phyloP scores from a whole-genome alignment of 352 stramenopile genomes.

The Hyphochytrium catenoides region DNA sequence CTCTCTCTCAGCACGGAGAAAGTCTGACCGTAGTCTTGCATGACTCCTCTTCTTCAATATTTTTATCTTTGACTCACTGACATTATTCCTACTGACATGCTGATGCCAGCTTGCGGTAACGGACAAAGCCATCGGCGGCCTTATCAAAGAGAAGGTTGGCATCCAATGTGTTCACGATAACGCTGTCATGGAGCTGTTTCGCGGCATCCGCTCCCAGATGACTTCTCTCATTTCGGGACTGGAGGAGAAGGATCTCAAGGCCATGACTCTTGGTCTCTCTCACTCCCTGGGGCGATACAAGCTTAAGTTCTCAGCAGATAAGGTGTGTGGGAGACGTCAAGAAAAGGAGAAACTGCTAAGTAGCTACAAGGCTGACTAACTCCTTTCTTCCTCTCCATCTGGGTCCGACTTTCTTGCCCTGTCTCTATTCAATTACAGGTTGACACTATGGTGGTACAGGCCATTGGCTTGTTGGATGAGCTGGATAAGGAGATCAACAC shows the following conservation, averaged over 20 bases:
- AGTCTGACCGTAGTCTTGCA: too few relatives aligned
- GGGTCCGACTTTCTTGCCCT: too few relatives aligned
- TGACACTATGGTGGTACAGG: slow-evolving; percentile 99
- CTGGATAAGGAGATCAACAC: slow-evolving; percentile 99
- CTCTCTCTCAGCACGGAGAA: too few relatives aligned
- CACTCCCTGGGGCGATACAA: slow-evolving; percentile 97
- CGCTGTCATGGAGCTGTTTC: slow-evolving; percentile 84
- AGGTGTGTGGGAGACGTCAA: too few relatives aligned
- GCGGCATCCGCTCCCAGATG: slow-evolving; percentile 88
- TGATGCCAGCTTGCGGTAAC: slow-evolving; percentile 83
- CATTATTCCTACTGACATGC: too few relatives aligned
- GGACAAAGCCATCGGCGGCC: slow-evolving; percentile 80
- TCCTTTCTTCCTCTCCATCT: too few relatives aligned
- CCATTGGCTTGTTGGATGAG: slow-evolving; percentile 96
- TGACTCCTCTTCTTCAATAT: too few relatives aligned
- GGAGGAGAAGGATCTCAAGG: slow-evolving; percentile 65
- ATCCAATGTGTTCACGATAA: slow-evolving; percentile 75
- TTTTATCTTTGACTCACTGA: too few relatives aligned
- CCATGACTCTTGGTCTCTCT: slow-evolving; percentile 97
- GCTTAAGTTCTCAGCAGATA: slow-evolving; percentile 99
- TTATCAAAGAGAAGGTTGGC: slow-evolving; percentile 96
- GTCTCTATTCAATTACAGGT: too few relatives aligned
- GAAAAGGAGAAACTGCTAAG: too few relatives aligned
- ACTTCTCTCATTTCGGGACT: slow-evolving; percentile 73
- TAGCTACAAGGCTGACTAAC: too few relatives aligned